Base-by-base conservation (phyloP, 148 eudicot genomes). In the Drosera capensis region DNA sequence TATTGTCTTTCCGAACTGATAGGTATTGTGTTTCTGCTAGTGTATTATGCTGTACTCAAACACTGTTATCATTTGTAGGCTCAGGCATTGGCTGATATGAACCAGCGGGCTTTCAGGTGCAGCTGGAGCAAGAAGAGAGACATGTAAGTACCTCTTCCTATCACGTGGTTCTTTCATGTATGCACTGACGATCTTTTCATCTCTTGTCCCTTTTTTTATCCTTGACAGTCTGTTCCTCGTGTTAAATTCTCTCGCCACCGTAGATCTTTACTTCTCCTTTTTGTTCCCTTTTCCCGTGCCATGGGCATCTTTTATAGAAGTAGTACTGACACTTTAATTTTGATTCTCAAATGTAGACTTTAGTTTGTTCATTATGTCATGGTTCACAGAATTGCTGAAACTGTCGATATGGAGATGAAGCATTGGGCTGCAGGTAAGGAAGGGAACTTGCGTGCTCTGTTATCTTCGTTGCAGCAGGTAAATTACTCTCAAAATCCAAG, bases 371-470 rank as follows among this genome's bases (percentile, higher is more conserved):
- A 45, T 15, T 39, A 28, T 16, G n/a, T 52, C 25, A 34, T 48
- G 49, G 46, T 71, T 46, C 69, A 87, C 94, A 79, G 85, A 62
- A 57, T 82, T 54, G 80, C 88, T 35, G 94, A 70, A 39, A 54
- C 68, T 39, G 41, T 79, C 68, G 74, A 76, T 17, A 31, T 45
- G 34, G 64, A 76, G 49, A 82, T 87, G 71, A 87, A 74, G 66
- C 70, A 67, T 9, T 87, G 96, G 96, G 82, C 94, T 42, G 78
- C 85, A 25, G 86, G 96, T 38, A 87, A 87, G 68, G 94, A 79
- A 68, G 96, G 96, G 24, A 87, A 87, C 59, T 66, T 87, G 58
- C 80, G 82, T 22, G 88, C 94, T 20, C 55, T 87, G 17, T 43
- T 87, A 46, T 87, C 94, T 25, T 73, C 88, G 24, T 56, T 87